Evolutionary conservation across 805 yeast genomes (phyloP).

Genomic region (Komagataella pastoris): DNA sequence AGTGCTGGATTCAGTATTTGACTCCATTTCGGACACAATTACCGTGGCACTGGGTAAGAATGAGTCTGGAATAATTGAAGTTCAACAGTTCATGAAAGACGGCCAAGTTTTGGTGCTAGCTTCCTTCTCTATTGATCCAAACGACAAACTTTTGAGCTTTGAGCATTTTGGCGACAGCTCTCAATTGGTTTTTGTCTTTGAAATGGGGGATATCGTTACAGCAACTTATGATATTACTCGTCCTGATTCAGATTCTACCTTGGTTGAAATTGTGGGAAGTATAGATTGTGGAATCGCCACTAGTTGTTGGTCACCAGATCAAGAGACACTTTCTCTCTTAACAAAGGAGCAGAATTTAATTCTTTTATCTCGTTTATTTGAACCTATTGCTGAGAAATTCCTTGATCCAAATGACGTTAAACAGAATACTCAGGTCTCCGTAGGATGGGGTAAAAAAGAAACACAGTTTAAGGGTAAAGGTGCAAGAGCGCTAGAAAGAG

Average conservation of each 20-base stretch:
- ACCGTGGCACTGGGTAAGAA: constrained; percentile 46
- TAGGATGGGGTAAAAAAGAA: constrained; percentile 97
- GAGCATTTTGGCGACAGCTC: constrained; percentile 58
- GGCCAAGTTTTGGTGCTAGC: constrained; percentile 51
- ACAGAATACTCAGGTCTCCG: constrained; percentile 74
- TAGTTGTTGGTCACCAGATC: constrained; percentile 85
- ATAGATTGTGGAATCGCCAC: constrained; percentile 64
- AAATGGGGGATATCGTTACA: constrained; percentile 63
- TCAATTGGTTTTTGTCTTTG: constrained; percentile 52
- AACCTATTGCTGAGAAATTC: constrained; percentile 57
- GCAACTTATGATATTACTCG: constrained; percentile 41
- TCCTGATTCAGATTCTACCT: constrained; percentile 38
- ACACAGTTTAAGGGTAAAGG: constrained; percentile 96
- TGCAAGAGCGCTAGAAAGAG: constrained; percentile 66
- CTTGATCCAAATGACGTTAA: constrained; percentile 50
- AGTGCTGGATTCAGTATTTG: constrained; percentile 46
- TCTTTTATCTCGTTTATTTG: constrained; percentile 63
- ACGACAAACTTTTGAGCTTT: constrained; percentile 37
- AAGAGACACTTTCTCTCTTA: constrained; percentile 64
- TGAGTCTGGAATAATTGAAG: constrained; percentile 48
- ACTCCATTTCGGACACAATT: constrained; percentile 60
- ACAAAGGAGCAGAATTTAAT: constrained; percentile 50
- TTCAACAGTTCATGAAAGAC: constrained; percentile 59
- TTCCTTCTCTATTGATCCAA: constrained; percentile 35
- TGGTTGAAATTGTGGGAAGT: constrained; percentile 69